Evolutionary conservation across 352 stramenopile genomes (phyloP), one percentile per base, ranked within the genome.

Genomic region (Phytophthora pinifolia): DNA sequence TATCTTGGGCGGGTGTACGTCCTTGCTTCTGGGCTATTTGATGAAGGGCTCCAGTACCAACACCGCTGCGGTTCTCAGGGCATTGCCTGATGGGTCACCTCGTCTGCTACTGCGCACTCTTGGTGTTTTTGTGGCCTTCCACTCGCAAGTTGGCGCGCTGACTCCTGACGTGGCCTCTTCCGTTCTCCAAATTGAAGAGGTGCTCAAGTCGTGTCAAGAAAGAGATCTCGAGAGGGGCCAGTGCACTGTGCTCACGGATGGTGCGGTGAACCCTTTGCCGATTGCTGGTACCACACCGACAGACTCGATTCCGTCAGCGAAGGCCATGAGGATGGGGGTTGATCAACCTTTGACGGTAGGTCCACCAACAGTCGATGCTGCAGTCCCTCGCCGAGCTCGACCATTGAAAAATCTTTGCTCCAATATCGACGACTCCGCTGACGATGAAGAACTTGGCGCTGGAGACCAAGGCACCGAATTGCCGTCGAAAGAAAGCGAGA

Each of bases 111-210:
- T 91, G 14, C 70, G 79, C 31, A 67, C 77, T 7, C 48, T 94
- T 4, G 53, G 64, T 29, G 79, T 77, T 5, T 94, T 92, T 60
- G 76, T 81, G 1, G 76, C 79, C n/a, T 54, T 94, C 0, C 74
- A 94, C 44, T 81, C 81, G 14, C 83, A 94, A 32, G 79, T 94
- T 45, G 81, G 77, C 10, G 82, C 81, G 2, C 46, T 94, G 32
- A 90, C 83, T 0, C 62, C 70, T 6, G 83, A 92, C 29, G 60
- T 91, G 5, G 77, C 70, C 1, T 65, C 79, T 13, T 89, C 83
- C 0, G 74, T 88, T 41, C 59, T 92, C 1, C 52, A 86, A 13
- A 70, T 94, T 12, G 83, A 94, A 66, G 68, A 73, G n/a, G 42
- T 84, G 4, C 38, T 92, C 6, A 88, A 86, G 50, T 76, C 64